phyloP scores from a whole-genome alignment of 2,329 filamentous ascomycete species.

The Monilinia polystroma region DNA sequence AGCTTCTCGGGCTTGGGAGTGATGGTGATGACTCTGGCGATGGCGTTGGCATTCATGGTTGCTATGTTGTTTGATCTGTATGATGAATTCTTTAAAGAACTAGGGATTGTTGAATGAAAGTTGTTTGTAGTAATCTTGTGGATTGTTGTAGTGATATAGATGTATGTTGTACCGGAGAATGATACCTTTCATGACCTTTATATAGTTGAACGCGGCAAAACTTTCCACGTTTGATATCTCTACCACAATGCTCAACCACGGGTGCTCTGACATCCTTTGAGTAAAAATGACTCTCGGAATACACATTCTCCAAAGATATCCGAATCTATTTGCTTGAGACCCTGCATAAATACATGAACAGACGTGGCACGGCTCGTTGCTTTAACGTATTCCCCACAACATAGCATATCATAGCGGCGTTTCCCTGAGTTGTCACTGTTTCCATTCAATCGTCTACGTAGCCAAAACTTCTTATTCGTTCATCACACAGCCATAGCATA shows the following conservation, averaged over 20 bases:
- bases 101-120: not conserved
- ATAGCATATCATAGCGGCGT: not conserved
- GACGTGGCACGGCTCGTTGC: conserved; percentile 7
- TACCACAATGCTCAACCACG: not conserved
- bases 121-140: not conserved
- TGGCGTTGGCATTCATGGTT: conserved; percentile 1
- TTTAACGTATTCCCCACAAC: not conserved
- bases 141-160: not conserved
- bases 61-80: not conserved
- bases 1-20: conserved; percentile 14
- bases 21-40: conserved; percentile 6
- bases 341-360: not conserved
- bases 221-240: not conserved
- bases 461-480: not conserved
- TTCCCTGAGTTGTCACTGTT: not conserved
- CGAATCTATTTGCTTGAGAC: not conserved
- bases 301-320: not conserved
- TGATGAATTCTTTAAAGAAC: not conserved
- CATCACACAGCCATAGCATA: not conserved
- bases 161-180: not conserved
- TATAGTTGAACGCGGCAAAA: not conserved
- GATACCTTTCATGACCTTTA: conserved; percentile 8
- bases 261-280: not conserved
- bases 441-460: not conserved
- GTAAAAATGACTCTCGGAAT: not conserved